Conservation (phyloP, 805 yeast genomes). For the Vanderwaltozyma yarrowii region DNA sequence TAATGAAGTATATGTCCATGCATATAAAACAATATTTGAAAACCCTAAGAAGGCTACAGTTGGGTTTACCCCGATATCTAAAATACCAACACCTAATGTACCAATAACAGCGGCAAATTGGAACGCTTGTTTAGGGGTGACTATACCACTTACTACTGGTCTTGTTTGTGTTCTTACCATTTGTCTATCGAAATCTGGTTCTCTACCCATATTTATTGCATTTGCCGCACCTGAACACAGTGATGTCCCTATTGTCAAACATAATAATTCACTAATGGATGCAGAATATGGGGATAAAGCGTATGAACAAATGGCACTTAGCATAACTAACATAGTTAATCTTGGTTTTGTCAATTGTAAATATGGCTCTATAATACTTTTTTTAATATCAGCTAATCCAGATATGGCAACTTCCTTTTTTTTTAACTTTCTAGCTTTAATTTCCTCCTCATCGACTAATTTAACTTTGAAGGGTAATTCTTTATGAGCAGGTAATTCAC, state of each 20-base stretch:
- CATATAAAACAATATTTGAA: constrained; percentile 68
- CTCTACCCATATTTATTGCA: constrained; percentile 95
- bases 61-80: constrained; percentile 76
- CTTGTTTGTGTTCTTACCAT: constrained; percentile 85
- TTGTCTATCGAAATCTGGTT: constrained; percentile 75
- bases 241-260: constrained; percentile 75
- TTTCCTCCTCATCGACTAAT: constrained; percentile 24
- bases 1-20: constrained; percentile 85
- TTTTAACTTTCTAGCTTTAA: constrained; percentile 6
- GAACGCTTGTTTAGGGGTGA: constrained; percentile 70
- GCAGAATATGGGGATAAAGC: constrained; percentile 84
- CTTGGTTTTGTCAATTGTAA: constrained; percentile 84
- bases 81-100: constrained; percentile 51
- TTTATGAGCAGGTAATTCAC: neutral
- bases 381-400: constrained; percentile 19
- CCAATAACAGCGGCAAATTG: constrained; percentile 73
- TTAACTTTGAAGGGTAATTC: constrained; percentile 47
- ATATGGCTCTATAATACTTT: constrained; percentile 47
- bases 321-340: constrained; percentile 74
- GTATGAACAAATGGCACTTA: constrained; percentile 88
- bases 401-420: constrained; percentile 1
- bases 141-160: constrained; percentile 79
- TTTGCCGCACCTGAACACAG: constrained; percentile 90
- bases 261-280: constrained; percentile 56
- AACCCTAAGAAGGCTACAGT: constrained; percentile 76